Conservation (phyloP, 148 eudicot genomes). For the Rhododendron simsii region DNA sequence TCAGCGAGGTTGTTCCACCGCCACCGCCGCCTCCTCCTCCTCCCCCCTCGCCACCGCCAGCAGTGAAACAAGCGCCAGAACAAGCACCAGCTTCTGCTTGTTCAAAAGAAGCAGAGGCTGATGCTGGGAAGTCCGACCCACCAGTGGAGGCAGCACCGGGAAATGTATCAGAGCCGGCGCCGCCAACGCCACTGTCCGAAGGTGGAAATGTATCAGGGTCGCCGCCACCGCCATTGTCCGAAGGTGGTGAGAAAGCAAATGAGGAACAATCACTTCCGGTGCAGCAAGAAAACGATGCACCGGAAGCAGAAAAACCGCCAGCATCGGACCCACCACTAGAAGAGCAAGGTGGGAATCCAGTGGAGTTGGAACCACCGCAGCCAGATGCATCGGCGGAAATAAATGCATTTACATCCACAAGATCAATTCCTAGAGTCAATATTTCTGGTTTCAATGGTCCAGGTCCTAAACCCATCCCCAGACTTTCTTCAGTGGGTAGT, state of each 20-base stretch:
- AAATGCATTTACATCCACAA: constrained; percentile 40
- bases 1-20: constrained; percentile 37
- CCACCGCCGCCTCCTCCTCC: constrained; percentile 17
- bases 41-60: constrained; percentile 16
- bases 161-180: constrained; percentile 14
- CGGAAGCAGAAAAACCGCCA: neutral
- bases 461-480: constrained; percentile 45
- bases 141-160: constrained; percentile 12
- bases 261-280: constrained; percentile 17
- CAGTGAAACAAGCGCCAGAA: constrained; percentile 9
- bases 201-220: constrained; percentile 11
- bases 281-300: constrained; percentile 1
- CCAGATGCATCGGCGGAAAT: constrained; percentile 5
- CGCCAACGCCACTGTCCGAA: constrained; percentile 5
- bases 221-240: constrained; percentile 15
- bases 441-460: constrained; percentile 21
- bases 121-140: constrained; percentile 13
- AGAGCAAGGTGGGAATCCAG: constrained; percentile 4
- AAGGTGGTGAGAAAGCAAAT: constrained; percentile 11
- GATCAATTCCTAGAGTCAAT: constrained; percentile 40
- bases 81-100: neutral
- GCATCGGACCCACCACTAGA: constrained; percentile 10
- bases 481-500: constrained; percentile 45
- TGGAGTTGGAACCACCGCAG: constrained; percentile 6
- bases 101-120: neutral